Base-by-base conservation (phyloP, 1,284 basidiomycete genomes). In the Wallemia hederae region DNA sequence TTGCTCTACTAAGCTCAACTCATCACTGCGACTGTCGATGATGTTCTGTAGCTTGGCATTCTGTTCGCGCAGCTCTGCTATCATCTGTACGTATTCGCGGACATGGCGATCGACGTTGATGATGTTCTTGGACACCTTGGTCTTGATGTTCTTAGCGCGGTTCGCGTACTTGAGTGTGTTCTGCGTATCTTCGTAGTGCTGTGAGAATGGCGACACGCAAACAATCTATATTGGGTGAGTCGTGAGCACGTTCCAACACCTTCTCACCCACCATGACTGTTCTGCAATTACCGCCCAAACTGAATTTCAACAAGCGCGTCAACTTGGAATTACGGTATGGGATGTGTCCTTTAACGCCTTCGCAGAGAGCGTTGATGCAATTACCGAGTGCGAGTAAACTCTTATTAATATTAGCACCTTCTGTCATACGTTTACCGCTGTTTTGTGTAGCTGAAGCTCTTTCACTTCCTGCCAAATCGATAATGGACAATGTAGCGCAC, bases 401-500 rank as follows among this genome's bases (percentile, higher is more conserved):
- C 71, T 94, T 90, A 74, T 97, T 96, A 74, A 96, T 96, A 68
- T 94, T 92, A 55, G 90, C 89, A 33, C 91, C 91, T 70, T 97
- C 91, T 31, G 91, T 82, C 83, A 96, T 88, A 26, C 91, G 82
- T 65, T 89, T 83, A n/a, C 91, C 91, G 81, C 91, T 90, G 70
- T 97, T 96, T 58, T 78, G 81, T 0, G 91, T 96, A 0, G 88
- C 90, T 9, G 88, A 85, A 9, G 91, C 91, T 24, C 91, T 80
- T 69, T 97, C 91, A 66, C 86, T 91, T 24, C 91, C 91, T 3
- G 91, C 91, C 61, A 97, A 75, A 72, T 97, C 91, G 69, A 97
- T 96, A 67, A 97, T 91, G 24, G 88, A 92, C 9, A 97, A 77
- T 0, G 88, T 92, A 14, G 80, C 91, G 68, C 88, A 67, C 55